Percentiles rank a stretch among this genome's conserved stretches.
Conservation (phyloP, 345 rosid species). For the Rubroshorea leprosula region DNA sequence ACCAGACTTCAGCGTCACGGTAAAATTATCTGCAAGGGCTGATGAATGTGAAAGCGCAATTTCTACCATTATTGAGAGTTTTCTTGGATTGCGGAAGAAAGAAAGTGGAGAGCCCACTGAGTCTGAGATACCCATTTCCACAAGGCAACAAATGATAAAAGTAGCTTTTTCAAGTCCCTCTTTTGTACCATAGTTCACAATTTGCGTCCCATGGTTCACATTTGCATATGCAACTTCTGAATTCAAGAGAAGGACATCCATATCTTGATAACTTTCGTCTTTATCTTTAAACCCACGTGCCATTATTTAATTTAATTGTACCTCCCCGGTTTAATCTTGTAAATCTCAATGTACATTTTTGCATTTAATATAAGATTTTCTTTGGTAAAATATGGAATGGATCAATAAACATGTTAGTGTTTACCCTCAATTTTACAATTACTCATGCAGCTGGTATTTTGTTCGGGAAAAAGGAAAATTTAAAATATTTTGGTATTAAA, state of each 20-base stretch:
- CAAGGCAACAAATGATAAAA: slow-evolving; percentile 22
- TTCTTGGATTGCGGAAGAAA: slow-evolving; percentile 1
- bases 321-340: not conserved
- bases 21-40: no score
- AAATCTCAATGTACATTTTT: not conserved
- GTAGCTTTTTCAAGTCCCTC: slow-evolving; percentile 7
- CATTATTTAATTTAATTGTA: slow-evolving; percentile 6
- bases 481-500: no score
- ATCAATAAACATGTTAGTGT: no score
- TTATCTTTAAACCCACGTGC: not conserved
- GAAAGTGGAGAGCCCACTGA: slow-evolving; percentile 26
- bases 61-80: slow-evolving; percentile 7
- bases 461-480: no score
- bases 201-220: no score
- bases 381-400: no score
- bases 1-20: not conserved
- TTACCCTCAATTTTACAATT: no score
- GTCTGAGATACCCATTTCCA: slow-evolving; percentile 29
- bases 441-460: no score
- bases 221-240: no score
- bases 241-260: slow-evolving; percentile 11
- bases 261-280: not conserved
- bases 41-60: no score
- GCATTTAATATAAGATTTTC: no score
- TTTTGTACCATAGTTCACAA: not conserved